Percentiles rank a stretch among this genome's conserved stretches.
Conservation (phyloP, 2,329 filamentous ascomycete genomes). For the Uncinocarpus reesii region DNA sequence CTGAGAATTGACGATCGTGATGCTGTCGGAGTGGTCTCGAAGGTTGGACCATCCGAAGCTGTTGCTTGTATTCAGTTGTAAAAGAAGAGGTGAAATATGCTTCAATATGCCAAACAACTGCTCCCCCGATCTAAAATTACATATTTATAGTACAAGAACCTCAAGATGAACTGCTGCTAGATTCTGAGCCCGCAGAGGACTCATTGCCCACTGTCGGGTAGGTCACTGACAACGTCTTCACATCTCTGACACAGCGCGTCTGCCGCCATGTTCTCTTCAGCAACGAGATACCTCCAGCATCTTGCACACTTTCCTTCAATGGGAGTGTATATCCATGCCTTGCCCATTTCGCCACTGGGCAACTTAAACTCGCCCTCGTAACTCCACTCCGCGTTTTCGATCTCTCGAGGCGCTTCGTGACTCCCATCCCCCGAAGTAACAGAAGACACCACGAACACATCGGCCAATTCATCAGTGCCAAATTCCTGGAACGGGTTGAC, state of each 20-base stretch:
- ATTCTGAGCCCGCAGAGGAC: not conserved
- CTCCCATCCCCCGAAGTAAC: slow-evolving; percentile 42
- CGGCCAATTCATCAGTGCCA: slow-evolving; percentile 43
- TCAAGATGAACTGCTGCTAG: not conserved
- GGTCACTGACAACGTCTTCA: slow-evolving; percentile 49
- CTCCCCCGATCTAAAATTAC: not conserved
- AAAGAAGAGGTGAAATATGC: slow-evolving; percentile 1
- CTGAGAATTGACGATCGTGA: not conserved
- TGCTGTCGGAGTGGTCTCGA: too few species aligned
- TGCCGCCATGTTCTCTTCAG: slow-evolving; percentile 34
- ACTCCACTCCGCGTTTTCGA: slow-evolving; percentile 32
- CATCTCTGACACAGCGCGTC: slow-evolving; percentile 64
- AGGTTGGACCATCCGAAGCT: too few species aligned
- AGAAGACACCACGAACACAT: slow-evolving; percentile 59
- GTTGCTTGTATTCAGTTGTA: too few species aligned
- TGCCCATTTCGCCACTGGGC: slow-evolving; percentile 25
- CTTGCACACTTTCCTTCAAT: slow-evolving; percentile 62
- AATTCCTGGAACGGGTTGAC: slow-evolving; percentile 23
- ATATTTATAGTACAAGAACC: not conserved
- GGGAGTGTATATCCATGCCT: slow-evolving; percentile 39
- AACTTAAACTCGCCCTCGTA: slow-evolving; percentile 36
- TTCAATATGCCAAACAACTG: not conserved
- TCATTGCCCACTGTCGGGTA: slow-evolving; percentile 10
- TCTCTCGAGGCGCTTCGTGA: slow-evolving; percentile 21
- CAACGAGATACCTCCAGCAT: slow-evolving; percentile 80